Conservation (phyloP, 2,329 filamentous ascomycete genomes). For the Plenodomus biglobosus region DNA sequence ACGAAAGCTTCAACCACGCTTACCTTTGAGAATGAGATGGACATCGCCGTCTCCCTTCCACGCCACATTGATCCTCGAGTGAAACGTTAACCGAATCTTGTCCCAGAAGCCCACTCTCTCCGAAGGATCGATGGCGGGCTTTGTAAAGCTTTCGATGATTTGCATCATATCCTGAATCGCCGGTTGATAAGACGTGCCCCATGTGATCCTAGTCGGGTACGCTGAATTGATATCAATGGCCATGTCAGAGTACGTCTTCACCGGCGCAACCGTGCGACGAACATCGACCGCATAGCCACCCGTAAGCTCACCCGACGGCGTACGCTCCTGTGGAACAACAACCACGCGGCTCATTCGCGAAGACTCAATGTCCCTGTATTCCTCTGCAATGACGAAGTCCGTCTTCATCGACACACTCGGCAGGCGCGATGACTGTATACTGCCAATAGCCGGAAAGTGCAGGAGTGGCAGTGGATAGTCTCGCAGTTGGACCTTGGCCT, state of each 20-base stretch:
- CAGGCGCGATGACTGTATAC: constrained; percentile 74
- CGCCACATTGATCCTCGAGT: constrained; percentile 82
- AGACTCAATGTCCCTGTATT: constrained; percentile 79
- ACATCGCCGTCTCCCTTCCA: constrained; percentile 98
- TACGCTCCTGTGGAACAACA: constrained; percentile 71
- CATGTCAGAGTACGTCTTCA: constrained; percentile 96
- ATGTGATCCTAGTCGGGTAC: constrained; percentile 88
- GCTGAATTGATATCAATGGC: constrained; percentile 89
- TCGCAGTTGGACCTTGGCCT: constrained; percentile 79
- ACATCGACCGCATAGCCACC: constrained; percentile 82
- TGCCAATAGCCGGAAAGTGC: constrained; percentile 81
- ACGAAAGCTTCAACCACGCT: not conserved
- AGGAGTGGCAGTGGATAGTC: constrained; percentile 93
- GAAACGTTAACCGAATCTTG: constrained; percentile 91
- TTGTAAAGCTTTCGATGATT: constrained; percentile 95
- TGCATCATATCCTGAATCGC: constrained; percentile 99
- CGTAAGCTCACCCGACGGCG: constrained; percentile 57
- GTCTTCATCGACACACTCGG: constrained; percentile 82
- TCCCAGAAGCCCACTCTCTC: constrained; percentile 98
- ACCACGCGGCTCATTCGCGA: constrained; percentile 78
- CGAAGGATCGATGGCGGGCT: constrained; percentile 89
- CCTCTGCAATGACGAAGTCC: constrained; percentile 95
- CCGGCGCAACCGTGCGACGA: constrained; percentile 84
- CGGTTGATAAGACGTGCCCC: constrained; percentile 96
- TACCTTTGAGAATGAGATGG: constrained; percentile 86